Base-by-base conservation (phyloP, 1,284 basidiomycete species). In the Tylopilus orsonianus region DNA sequence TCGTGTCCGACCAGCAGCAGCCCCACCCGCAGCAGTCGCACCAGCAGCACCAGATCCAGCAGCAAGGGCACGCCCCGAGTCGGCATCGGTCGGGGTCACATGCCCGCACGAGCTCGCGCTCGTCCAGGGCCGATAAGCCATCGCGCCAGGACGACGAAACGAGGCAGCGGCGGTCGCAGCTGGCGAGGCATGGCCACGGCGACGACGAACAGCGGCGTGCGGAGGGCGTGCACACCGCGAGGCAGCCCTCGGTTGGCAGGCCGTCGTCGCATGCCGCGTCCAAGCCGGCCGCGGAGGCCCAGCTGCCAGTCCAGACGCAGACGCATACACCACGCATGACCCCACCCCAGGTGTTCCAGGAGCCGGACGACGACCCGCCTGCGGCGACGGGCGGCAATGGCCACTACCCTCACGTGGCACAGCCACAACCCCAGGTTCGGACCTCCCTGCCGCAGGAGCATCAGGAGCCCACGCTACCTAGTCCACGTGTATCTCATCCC, bases 1-100 rank as follows among this genome's bases (percentile, higher is more conserved):
- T 87, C 49, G 76, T 83, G 6, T 79, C 80, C 10, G 84, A 84
- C 46, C 72, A 69, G 39, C 62, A 82, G 51, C 71, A 75, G 2
- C 19, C 60, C n/a, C n/a, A n/a, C n/a, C n/a, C n/a, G n/a, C n/a
- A n/a, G n/a, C n/a, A n/a, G n/a, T n/a, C n/a, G n/a, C n/a, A 30
- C 7, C 29, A 30, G 14, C 29, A 30, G 14, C 29, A 30, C 4
- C 29, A 30, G 29, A 30, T 13, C 8, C 8, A 13, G 26, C 5
- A 26, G 5, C 26, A 26, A 26, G 6, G 10, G 10, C 26, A 26
- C 6, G 10, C 26, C 6, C 6, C 6, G 26, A 26, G 26, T 26
- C 26, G 26, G 26, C 26, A 26, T 26, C 26, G 26, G 26, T 26
- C 26, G 26, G 26, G 26, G 26, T 69, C 73, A 20, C 74, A 77